phyloP scores from a whole-genome alignment of 495 filamentous ascomycete genomes.

The Thermochaetoides thermophila region DNA sequence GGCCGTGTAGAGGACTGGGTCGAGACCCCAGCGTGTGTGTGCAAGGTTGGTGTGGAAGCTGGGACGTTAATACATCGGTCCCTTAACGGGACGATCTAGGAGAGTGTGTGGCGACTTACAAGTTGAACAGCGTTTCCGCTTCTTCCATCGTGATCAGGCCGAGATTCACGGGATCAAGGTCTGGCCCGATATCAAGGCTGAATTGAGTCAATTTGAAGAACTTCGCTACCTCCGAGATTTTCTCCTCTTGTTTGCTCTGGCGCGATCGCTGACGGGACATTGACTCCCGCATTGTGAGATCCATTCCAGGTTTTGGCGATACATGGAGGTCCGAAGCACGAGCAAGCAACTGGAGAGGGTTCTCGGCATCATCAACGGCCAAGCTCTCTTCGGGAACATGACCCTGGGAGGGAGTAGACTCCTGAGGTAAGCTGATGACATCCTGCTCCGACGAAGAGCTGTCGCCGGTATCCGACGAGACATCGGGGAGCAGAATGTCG shows the following conservation, averaged over 20 bases:
- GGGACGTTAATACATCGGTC: too few relatives aligned
- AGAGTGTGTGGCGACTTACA: too few relatives aligned
- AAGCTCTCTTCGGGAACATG: constrained; percentile 26
- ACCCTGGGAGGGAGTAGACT: constrained; percentile 18
- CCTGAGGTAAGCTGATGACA: constrained; percentile 14
- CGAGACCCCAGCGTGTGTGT: constrained; percentile 61
- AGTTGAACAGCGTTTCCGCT: constrained; percentile 46
- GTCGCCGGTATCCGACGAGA: constrained; percentile 18
- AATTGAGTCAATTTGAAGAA: constrained; percentile 51
- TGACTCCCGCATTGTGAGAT: constrained; percentile 7
- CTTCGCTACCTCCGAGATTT: constrained; percentile 21
- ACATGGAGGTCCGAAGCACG: constrained; percentile 53
- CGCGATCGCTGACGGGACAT: constrained; percentile 13
- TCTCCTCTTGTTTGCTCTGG: constrained; percentile 14
- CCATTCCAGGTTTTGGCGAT: constrained; percentile 26
- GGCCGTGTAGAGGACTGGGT: constrained; percentile 47
- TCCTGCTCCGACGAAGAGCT: constrained; percentile 20
- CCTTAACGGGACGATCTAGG: too few relatives aligned
- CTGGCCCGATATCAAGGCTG: constrained; percentile 42
- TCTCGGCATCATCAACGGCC: constrained; percentile 56
- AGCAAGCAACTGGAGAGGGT: constrained; percentile 55
- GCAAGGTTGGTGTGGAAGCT: constrained; percentile 58
- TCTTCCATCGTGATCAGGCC: constrained; percentile 49
- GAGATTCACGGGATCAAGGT: constrained; percentile 51
- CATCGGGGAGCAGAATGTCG: constrained; percentile 15